Conservation (phyloP, 371 early-diverging fungal genomes). For the Mortierella sp. region DNA sequence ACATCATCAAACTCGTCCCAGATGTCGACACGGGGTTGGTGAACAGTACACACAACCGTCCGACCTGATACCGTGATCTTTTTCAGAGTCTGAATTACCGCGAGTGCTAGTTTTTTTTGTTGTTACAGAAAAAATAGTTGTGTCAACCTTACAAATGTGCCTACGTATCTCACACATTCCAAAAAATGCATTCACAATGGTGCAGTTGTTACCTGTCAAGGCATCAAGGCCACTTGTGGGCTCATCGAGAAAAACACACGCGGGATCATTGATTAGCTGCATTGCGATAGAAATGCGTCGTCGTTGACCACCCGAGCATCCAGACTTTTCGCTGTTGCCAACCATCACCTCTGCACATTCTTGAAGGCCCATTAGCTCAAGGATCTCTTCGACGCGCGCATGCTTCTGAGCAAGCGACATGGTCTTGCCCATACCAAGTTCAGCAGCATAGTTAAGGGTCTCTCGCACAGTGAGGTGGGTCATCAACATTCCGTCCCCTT, state of each 20-base stretch:
- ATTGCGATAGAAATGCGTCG: constrained; percentile 90
- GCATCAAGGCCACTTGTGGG: constrained; percentile 84
- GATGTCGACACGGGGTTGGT: constrained; percentile 40
- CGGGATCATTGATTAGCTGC: constrained; percentile 91
- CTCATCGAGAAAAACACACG: constrained; percentile 94
- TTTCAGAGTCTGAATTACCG: constrained; percentile 26
- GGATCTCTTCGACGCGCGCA: constrained; percentile 31
- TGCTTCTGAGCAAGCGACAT: constrained; percentile 1
- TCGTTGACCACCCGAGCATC: constrained; percentile 88
- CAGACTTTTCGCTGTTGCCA: constrained; percentile 80
- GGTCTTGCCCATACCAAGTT: constrained; percentile 27
- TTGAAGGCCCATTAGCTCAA: constrained; percentile 48
- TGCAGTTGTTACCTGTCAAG: constrained; percentile 15
- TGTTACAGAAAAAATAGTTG: neutral
- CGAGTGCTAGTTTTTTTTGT: constrained; percentile 1
- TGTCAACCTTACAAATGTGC: too few species aligned
- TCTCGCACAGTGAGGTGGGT: constrained; percentile 61
- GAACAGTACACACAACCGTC: constrained; percentile 46
- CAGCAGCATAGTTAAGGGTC: constrained; percentile 55
- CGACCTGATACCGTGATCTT: constrained; percentile 21
- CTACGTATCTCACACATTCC: too few species aligned
- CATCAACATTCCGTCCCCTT: constrained; percentile 61
- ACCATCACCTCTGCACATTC: constrained; percentile 71
- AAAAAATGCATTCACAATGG: too few species aligned
- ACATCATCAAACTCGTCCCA: constrained; percentile 42